These are phyloP conservation scores for Synchytrium microbalum DNA, from an alignment of 371 early-diverging fungal species.

Conservation along the genomic window DNA sequence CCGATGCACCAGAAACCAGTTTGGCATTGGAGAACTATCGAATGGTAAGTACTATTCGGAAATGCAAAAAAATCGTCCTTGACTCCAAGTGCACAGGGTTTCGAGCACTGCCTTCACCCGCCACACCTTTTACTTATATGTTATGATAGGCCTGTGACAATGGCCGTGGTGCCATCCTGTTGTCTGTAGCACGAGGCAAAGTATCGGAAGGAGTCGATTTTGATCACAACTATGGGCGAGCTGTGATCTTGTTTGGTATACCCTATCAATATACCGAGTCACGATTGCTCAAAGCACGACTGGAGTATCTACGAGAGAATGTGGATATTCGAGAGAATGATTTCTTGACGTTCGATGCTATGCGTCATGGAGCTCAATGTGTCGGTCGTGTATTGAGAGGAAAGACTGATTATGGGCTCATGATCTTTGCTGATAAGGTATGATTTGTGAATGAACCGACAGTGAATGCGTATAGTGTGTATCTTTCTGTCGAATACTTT, in stretches of 20 bases:
- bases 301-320: constrained; percentile 92
- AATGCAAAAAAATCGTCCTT: constrained; percentile 3
- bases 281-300: constrained; percentile 86
- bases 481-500: no score
- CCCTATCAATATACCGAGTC: constrained; percentile 99
- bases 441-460: constrained; percentile 4
- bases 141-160: constrained; percentile 82
- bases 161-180: constrained; percentile 97
- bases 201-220: constrained; percentile 99
- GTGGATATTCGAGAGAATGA: constrained; percentile 96
- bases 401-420: constrained; percentile 98
- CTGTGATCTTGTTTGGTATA: constrained; percentile 98
- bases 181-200: constrained; percentile 99
- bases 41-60: constrained; percentile 33
- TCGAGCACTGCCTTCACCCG: constrained; percentile 1
- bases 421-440: constrained; percentile 98
- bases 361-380: constrained; percentile 99
- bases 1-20: constrained; percentile 97
- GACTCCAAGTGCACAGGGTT: constrained; percentile 5
- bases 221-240: constrained; percentile 98
- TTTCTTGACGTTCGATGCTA: constrained; percentile 98
- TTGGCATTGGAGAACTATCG: constrained; percentile 94
- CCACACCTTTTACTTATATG: constrained; percentile 1
- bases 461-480: no score
- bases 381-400: constrained; percentile 97